Evolutionary conservation across 768 basidiomycete genomes (phyloP).

Genomic region (Pleurotus eryngii): DNA sequence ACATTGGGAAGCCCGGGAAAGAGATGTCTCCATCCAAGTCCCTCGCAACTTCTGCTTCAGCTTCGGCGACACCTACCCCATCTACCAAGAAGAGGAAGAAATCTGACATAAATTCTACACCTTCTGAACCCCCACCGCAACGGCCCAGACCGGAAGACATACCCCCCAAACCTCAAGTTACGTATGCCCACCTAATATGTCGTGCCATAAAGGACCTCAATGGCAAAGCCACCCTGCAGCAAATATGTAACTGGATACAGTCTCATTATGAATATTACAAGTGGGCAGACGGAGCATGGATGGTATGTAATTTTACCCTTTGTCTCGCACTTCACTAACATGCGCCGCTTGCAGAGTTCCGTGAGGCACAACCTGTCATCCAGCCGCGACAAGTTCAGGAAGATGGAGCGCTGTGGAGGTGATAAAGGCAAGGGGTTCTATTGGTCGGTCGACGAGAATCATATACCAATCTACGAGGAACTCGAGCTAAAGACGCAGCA

Average conservation of each 20-base stretch:
- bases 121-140: constrained; percentile 19
- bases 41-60: not conserved
- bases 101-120: constrained; percentile 35
- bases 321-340: constrained; percentile 9
- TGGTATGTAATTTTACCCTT: constrained; percentile 49
- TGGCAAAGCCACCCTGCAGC: constrained; percentile 86
- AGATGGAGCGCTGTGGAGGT: constrained; percentile 80
- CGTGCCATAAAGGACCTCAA: constrained; percentile 79
- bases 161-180: constrained; percentile 85
- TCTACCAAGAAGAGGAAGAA: constrained; percentile 76
- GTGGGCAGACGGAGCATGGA: constrained; percentile 86
- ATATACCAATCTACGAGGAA: constrained; percentile 65
- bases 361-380: constrained; percentile 95
- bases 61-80: constrained; percentile 15
- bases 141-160: constrained; percentile 68
- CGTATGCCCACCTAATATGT: constrained; percentile 90
- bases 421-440: constrained; percentile 91
- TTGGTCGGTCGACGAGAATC: constrained; percentile 84
- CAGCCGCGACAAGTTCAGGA: constrained; percentile 79
- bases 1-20: constrained; percentile 43
- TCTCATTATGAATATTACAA: constrained; percentile 88
- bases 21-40: constrained; percentile 18
- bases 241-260: constrained; percentile 91
- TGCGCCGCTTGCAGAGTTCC: constrained; percentile 59
- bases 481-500: constrained; percentile 56